A percentile compares a stretch with the other conserved stretches of the same genome.
phyloP scores from a whole-genome alignment of 2,329 filamentous ascomycete species.

The Dothideomycetes sp. region DNA sequence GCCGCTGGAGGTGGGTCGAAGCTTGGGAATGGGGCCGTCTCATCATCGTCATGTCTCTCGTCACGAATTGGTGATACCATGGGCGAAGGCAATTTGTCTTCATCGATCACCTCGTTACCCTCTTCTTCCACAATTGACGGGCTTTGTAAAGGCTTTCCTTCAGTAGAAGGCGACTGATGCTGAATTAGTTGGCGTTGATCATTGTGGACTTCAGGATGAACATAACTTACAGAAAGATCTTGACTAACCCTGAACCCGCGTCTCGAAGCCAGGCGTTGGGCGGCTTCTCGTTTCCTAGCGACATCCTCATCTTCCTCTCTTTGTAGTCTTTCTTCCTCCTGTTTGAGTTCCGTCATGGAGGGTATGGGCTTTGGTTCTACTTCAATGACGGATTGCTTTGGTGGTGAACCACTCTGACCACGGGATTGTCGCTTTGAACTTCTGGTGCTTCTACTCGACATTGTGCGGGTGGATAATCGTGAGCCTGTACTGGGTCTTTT shows the following conservation, averaged over 20 bases:
- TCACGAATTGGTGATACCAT: not conserved
- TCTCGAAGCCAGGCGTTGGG: constrained; percentile 45
- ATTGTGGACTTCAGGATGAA: too few species aligned
- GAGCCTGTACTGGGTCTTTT: constrained; percentile 40
- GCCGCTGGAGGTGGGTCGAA: constrained; percentile 1
- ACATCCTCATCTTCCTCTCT: constrained; percentile 49
- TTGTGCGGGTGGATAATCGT: constrained; percentile 36
- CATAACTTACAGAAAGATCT: not conserved
- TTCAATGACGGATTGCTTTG: constrained; percentile 9
- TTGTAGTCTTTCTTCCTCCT: constrained; percentile 47
- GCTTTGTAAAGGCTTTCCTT: not conserved
- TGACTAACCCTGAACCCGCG: constrained; percentile 38
- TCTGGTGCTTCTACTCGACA: constrained; percentile 37
- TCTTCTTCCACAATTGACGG: not conserved
- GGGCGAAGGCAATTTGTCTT: not conserved
- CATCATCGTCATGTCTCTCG: constrained; percentile 1
- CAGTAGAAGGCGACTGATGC: not conserved
- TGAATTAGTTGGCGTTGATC: too few species aligned
- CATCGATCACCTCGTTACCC: too few species aligned
- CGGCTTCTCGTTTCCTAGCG: constrained; percentile 44
- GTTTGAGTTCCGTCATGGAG: constrained; percentile 46
- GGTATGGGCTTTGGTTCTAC: constrained; percentile 26
- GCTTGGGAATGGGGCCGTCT: constrained; percentile 10
- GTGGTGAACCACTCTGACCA: constrained; percentile 6
- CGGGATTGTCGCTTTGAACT: constrained; percentile 16